These are phyloP conservation scores for Macrolepiota albuminosa DNA, from an alignment of 768 basidiomycete genomes.

Conservation along the genomic window DNA sequence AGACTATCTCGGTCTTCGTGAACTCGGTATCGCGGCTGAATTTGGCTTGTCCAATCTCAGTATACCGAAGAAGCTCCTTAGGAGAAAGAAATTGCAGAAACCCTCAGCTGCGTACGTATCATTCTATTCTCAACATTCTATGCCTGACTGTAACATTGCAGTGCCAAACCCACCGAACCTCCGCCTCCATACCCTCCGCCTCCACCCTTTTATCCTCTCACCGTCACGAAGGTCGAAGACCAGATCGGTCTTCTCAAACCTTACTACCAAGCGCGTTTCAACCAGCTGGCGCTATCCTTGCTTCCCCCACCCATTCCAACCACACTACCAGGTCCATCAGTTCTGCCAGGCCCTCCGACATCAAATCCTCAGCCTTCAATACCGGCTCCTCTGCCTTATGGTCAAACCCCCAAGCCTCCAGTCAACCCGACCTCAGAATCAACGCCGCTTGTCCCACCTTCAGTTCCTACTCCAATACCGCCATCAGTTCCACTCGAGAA, in stretches of 20 bases:
- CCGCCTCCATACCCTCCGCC: conserved; percentile 85
- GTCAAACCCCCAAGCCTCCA: neutral
- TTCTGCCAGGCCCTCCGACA: conserved; percentile 8
- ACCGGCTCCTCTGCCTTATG: neutral
- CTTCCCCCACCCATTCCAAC: conserved; percentile 19
- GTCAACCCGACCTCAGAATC: neutral
- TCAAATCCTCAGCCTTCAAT: conserved; percentile 3
- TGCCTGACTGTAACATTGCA: conserved; percentile 18
- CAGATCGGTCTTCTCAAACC: conserved; percentile 84
- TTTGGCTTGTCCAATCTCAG: conserved; percentile 72
- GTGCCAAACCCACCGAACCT: conserved; percentile 65
- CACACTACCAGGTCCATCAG: conserved; percentile 13
- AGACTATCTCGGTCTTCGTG: conserved; percentile 88
- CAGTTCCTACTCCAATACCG: conserved; percentile 2
- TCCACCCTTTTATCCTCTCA: conserved; percentile 72
- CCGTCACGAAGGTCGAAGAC: conserved; percentile 55
- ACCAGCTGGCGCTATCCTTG: conserved; percentile 28
- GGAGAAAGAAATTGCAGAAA: conserved; percentile 49
- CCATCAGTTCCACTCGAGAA: conserved; percentile 15
- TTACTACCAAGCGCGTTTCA: conserved; percentile 63
- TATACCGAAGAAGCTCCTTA: conserved; percentile 75
- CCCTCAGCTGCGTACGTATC: conserved; percentile 45
- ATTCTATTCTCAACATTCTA: neutral
- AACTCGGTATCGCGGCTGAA: conserved; percentile 85
- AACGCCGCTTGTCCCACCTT: neutral